Evolutionary conservation across 169 alveolate species (phyloP).

Genomic region (Plasmodium billcollinsi): DNA sequence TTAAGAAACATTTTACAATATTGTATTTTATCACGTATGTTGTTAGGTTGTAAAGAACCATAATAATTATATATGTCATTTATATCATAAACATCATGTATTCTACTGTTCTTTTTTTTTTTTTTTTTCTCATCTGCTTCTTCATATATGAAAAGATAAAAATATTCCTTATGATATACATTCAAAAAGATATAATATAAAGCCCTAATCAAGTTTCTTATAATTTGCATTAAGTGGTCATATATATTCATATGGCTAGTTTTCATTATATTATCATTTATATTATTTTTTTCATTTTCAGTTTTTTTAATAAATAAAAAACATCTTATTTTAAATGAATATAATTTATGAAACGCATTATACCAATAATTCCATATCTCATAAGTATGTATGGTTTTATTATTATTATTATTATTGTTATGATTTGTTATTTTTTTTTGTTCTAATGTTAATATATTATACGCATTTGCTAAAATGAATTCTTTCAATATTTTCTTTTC

Average conservation of each 20-base stretch:
- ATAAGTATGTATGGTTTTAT: background rate
- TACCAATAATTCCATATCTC: constrained; percentile 74
- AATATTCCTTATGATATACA: constrained; percentile 65
- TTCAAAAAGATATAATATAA: constrained; percentile 63
- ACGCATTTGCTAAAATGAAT: constrained; percentile 51
- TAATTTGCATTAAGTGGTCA: constrained; percentile 43
- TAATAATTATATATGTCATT: background rate
- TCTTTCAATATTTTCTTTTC: constrained; percentile 50
- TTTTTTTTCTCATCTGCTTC: background rate
- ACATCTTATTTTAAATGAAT: constrained; percentile 52
- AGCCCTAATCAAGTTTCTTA: constrained; percentile 30
- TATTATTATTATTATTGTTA: too few species aligned
- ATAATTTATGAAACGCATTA: constrained; percentile 39
- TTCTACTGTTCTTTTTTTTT: background rate
- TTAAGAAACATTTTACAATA: constrained; percentile 38
- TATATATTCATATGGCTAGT: constrained; percentile 25
- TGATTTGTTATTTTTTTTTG: background rate
- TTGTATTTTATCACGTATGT: constrained; percentile 5
- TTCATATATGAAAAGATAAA: constrained; percentile 19
- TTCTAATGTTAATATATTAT: constrained; percentile 5
- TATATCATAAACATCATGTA: too few species aligned
- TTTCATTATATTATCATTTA: background rate
- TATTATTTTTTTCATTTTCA: too few species aligned
- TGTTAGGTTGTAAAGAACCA: background rate
- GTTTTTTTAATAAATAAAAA: constrained; percentile 12